A percentile compares a stretch with the other conserved stretches of the same genome.
These are phyloP conservation scores for Aspergillus ruber DNA, from an alignment of 2,329 filamentous ascomycete genomes.

Conservation along the genomic window DNA sequence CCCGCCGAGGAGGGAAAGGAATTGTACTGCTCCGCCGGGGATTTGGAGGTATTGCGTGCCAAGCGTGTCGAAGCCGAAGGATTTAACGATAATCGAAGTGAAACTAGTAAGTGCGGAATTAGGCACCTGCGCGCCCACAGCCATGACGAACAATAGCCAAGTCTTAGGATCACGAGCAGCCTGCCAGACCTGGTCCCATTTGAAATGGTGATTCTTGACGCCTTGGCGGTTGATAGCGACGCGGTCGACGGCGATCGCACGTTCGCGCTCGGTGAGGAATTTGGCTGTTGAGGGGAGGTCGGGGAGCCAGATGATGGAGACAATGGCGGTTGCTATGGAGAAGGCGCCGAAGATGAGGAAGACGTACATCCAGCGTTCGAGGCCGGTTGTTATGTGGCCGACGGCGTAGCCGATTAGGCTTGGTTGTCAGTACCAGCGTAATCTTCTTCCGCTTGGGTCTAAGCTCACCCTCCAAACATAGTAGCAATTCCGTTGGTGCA, in stretches of 20 bases:
- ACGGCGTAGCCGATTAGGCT: slow-evolving; percentile 52
- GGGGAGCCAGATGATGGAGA: slow-evolving; percentile 34
- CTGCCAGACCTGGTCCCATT: slow-evolving; percentile 43
- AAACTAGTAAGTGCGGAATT: slow-evolving; percentile 53
- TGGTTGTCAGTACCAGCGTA: not conserved
- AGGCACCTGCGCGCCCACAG: slow-evolving; percentile 49
- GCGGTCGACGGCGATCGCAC: slow-evolving; percentile 47
- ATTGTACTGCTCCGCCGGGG: slow-evolving; percentile 53
- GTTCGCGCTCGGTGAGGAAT: slow-evolving; percentile 37
- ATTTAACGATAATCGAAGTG: slow-evolving; percentile 43
- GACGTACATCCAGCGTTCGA: slow-evolving; percentile 51
- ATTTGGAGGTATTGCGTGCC: slow-evolving; percentile 55
- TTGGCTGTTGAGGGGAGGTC: slow-evolving; percentile 41
- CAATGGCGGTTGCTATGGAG: slow-evolving; percentile 31
- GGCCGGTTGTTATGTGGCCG: slow-evolving; percentile 50
- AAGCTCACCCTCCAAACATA: slow-evolving; percentile 49
- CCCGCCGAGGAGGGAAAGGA: slow-evolving; percentile 46
- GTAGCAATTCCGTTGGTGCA: slow-evolving; percentile 55
- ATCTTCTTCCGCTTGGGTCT: no score
- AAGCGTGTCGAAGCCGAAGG: slow-evolving; percentile 44
- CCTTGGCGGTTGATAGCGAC: slow-evolving; percentile 48
- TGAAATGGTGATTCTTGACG: slow-evolving; percentile 49
- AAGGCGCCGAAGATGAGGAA: slow-evolving; percentile 50
- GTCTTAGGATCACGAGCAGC: slow-evolving; percentile 51
- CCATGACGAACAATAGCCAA: slow-evolving; percentile 52